These are phyloP conservation scores for Xylaria nigripes DNA, from an alignment of 495 filamentous ascomycete genomes.

Conservation along the genomic window DNA sequence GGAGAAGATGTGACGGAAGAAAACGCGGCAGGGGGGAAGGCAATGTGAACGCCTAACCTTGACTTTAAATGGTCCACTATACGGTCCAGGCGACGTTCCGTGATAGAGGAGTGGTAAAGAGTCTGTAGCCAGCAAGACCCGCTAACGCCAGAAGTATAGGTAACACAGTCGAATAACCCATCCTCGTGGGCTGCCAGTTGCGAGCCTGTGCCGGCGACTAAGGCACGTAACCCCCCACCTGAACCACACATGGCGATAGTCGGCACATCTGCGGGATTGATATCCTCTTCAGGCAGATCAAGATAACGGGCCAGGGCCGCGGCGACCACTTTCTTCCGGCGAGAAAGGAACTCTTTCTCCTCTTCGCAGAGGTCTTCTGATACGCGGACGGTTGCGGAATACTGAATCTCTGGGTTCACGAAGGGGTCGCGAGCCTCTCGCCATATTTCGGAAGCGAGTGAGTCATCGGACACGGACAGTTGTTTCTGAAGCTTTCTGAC, in stretches of 20 bases:
- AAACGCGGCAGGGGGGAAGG: conserved; percentile 79
- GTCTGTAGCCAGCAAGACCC: conserved; percentile 94
- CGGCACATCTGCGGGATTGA: conserved; percentile 90
- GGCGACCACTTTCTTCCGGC: conserved; percentile 55
- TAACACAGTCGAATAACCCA: conserved; percentile 86
- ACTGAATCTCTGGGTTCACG: conserved; percentile 75
- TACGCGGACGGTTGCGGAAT: conserved; percentile 71
- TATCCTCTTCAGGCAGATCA: conserved; percentile 61
- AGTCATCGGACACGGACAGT: conserved; percentile 75
- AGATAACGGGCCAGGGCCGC: conserved; percentile 75
- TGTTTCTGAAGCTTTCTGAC: conserved; percentile 80
- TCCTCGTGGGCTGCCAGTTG: conserved; percentile 71
- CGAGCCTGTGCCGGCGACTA: conserved; percentile 83
- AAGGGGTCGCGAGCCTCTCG: conserved; percentile 74
- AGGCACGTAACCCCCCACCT: conserved; percentile 79
- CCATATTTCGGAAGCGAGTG: conserved; percentile 89
- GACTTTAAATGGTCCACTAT: conserved; percentile 79
- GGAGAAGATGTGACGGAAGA: conserved; percentile 68
- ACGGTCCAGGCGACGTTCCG: conserved; percentile 50
- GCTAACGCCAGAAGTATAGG: conserved; percentile 89
- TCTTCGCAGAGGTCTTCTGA: conserved; percentile 76
- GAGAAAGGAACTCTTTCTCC: conserved; percentile 61
- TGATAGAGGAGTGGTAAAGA: conserved; percentile 81
- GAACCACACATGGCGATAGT: conserved; percentile 89
- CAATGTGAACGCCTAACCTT: conserved; percentile 77